These are phyloP conservation scores for Sphaerulina populicola DNA, from an alignment of 2,329 filamentous ascomycete species.

Conservation along the genomic window DNA sequence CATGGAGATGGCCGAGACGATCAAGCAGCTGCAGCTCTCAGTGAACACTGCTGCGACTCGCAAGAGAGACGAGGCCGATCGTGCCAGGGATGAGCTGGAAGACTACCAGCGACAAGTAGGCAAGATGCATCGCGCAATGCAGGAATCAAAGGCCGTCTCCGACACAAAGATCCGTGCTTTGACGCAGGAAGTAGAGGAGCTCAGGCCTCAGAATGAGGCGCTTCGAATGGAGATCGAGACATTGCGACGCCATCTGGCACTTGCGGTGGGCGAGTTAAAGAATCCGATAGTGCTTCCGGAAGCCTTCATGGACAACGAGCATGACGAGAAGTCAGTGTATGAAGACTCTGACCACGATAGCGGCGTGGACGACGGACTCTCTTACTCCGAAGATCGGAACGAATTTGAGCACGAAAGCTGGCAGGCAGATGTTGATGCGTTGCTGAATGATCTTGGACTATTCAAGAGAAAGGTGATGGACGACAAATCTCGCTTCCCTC, in stretches of 20 bases:
- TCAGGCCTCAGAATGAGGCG: slow-evolving; percentile 49
- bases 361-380: slow-evolving; percentile 42
- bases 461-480: slow-evolving; percentile 82
- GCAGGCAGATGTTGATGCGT: slow-evolving; percentile 75
- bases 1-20: slow-evolving; percentile 87
- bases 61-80: slow-evolving; percentile 63
- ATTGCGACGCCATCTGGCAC: slow-evolving; percentile 73
- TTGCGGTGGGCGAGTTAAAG: slow-evolving; percentile 76
- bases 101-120: slow-evolving; percentile 89
- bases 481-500: slow-evolving; percentile 59
- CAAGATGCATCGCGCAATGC: slow-evolving; percentile 90
- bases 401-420: slow-evolving; percentile 37
- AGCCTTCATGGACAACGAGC: slow-evolving; percentile 30
- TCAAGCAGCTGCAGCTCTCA: slow-evolving; percentile 72
- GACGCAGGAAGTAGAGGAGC: slow-evolving; percentile 44
- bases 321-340: slow-evolving; percentile 36
- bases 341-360: slow-evolving; percentile 51
- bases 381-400: slow-evolving; percentile 41
- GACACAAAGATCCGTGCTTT: slow-evolving; percentile 90
- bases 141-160: slow-evolving; percentile 79
- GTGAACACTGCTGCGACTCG: slow-evolving; percentile 51
- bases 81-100: slow-evolving; percentile 76
- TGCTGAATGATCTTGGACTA: slow-evolving; percentile 69
- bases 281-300: slow-evolving; percentile 69
- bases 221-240: slow-evolving; percentile 68